Base-by-base conservation (phyloP, 176 grass and related monocot genomes). In the Avena insularis region DNA sequence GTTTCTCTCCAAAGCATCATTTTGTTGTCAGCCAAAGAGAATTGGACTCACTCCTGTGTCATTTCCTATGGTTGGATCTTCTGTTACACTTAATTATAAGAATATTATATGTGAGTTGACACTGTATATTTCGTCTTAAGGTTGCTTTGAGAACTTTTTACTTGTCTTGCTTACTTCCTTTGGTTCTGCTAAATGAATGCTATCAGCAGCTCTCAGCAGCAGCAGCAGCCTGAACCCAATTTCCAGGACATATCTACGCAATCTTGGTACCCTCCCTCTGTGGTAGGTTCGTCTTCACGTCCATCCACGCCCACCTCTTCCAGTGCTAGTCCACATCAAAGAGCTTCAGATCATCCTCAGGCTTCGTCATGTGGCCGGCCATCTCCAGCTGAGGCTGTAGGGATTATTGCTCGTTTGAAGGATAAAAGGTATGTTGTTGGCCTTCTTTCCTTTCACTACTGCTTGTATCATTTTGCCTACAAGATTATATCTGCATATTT, bases 341-440 rank as follows among this genome's bases (percentile, higher is more conserved):
- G 90, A 88, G 68, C 87, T 85, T 87, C 87, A 59, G 93, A 90
- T 86, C 86, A 61, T 64, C 77, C 79, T 27, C 93, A 85, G 72
- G 57, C 90, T 86, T 84, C 93, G 75, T 90, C 90, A 12, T 82
- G 90, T 77, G 88, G 86, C 13, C 96, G 92, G 13, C 88, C 90
- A n/a, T 94, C 93, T 67, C 92, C 93, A 54, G 79, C 93, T 79
- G 96, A 98, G 76, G 96, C 93, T 72, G 92, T 92, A 77, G 90
- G 82, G 35, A 91, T 96, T 86, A 98, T 98, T 80, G 80, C 88
- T 71, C 82, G 80, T 46, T 87, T 98, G 58, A 98, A 91, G 87
- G 92, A 96, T 83, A 98, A 98, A 85, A 94, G 92, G 96, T 91
- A 61, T 83, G 33, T 46, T 51, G 12, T 66, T 56, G 81, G 51